These are phyloP conservation scores for Bipolaris gigantea DNA, from an alignment of 2,329 filamentous ascomycete species.

Conservation along the genomic window DNA sequence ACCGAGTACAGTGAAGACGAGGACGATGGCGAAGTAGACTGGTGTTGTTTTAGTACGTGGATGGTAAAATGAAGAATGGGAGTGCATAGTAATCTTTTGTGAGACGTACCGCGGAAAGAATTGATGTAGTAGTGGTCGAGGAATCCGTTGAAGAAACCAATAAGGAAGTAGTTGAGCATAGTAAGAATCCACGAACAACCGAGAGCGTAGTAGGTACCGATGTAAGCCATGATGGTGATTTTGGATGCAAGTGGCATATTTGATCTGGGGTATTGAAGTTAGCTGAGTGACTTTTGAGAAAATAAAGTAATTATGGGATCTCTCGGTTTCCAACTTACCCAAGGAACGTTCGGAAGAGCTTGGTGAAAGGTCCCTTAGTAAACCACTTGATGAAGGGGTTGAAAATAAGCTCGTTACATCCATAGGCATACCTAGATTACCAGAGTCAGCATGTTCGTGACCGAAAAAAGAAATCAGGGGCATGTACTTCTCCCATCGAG, in stretches of 20 bases:
- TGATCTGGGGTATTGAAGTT: conserved; percentile 35
- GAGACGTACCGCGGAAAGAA: conserved; percentile 58
- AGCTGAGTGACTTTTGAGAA: neutral
- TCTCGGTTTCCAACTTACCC: conserved; percentile 18
- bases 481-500: conserved; percentile 66
- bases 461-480: too few relatives aligned
- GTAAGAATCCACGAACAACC: conserved; percentile 69
- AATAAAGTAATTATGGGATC: neutral
- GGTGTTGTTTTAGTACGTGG: neutral
- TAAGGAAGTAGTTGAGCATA: conserved; percentile 68
- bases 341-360: conserved; percentile 64
- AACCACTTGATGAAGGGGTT: conserved; percentile 66
- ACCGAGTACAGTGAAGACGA: conserved; percentile 66
- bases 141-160: conserved; percentile 72
- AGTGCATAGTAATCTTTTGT: too few relatives aligned
- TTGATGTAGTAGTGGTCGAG: conserved; percentile 81
- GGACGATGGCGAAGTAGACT: conserved; percentile 63
- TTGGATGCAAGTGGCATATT: conserved; percentile 68
- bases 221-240: conserved; percentile 70
- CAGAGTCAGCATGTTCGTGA: conserved; percentile 1
- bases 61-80: neutral
- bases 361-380: conserved; percentile 64
- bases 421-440: conserved; percentile 58
- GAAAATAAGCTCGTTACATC: conserved; percentile 72
- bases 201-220: conserved; percentile 73